Evolutionary conservation across 23 red algal species (phyloP).

Genomic region (Gracilaria caudata): DNA sequence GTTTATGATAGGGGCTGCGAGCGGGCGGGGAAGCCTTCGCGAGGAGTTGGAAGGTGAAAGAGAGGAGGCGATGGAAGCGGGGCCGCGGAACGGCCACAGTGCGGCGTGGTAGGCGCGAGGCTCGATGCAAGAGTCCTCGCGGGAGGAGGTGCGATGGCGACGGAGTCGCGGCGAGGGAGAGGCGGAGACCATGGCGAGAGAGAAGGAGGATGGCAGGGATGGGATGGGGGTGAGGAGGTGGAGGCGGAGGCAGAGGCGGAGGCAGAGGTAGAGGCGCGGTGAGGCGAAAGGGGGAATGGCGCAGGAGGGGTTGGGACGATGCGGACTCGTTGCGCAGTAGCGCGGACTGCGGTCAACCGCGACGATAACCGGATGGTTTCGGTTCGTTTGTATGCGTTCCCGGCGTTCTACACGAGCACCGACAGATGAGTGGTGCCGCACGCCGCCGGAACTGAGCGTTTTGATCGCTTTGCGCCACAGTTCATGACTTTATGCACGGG

Average conservation of each 20-base stretch:
- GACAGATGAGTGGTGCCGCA: background rate
- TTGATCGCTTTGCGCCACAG: background rate
- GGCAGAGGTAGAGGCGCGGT: background rate
- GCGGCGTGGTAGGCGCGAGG: slow-evolving; percentile 44
- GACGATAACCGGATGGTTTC: background rate
- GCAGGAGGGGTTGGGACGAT: background rate
- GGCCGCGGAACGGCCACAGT: slow-evolving; percentile 47
- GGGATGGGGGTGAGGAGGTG: background rate
- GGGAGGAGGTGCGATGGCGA: slow-evolving; percentile 4
- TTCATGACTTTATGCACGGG: background rate
- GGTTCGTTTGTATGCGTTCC: background rate
- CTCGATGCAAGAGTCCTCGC: slow-evolving; percentile 57
- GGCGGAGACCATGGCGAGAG: slow-evolving; percentile 19
- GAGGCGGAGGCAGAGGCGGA: background rate
- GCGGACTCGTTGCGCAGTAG: background rate
- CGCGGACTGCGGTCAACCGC: background rate
- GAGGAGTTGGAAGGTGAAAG: slow-evolving; percentile 18
- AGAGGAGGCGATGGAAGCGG: slow-evolving; percentile 28
- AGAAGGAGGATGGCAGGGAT: background rate
- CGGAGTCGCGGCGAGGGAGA: slow-evolving; percentile 5
- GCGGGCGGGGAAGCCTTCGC: slow-evolving; percentile 21
- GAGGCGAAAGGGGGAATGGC: slow-evolving; percentile 4
- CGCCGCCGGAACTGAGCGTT: background rate
- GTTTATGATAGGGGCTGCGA: background rate
- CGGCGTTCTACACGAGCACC: too few species aligned